phyloP scores from a whole-genome alignment of 2,329 filamentous ascomycete genomes.

The Penicillium sp. region DNA sequence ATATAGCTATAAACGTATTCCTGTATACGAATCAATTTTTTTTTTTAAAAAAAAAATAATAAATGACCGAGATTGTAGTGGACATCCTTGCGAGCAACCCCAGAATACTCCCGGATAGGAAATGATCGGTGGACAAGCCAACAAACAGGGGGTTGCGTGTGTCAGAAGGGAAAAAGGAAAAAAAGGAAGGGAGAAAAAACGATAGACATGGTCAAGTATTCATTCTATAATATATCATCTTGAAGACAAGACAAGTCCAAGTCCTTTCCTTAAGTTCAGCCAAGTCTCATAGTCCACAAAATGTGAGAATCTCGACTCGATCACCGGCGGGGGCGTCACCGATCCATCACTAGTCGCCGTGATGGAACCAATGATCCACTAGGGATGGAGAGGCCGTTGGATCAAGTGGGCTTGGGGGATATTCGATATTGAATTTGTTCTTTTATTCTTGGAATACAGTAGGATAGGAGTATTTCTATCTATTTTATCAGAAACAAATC shows the following conservation, averaged over 20 bases:
- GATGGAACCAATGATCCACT: slow-evolving; percentile 22
- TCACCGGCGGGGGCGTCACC: slow-evolving; percentile 24
- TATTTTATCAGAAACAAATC: too few species aligned
- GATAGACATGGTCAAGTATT: too few species aligned
- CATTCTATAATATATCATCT: too few species aligned
- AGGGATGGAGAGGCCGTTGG: slow-evolving; percentile 28
- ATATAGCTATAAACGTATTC: too few species aligned
- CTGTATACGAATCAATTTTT: too few species aligned
- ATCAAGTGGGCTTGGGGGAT: slow-evolving; percentile 19
- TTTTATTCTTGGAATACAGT: too few species aligned
- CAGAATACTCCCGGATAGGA: slow-evolving; percentile 19
- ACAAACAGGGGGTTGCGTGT: slow-evolving; percentile 10
- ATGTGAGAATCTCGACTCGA: slow-evolving; percentile 23
- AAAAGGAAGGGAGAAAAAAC: background rate
- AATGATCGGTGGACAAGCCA: slow-evolving; percentile 18
- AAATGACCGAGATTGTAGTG: slow-evolving; percentile 7
- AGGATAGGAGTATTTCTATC: too few species aligned
- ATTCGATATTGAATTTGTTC: too few species aligned
- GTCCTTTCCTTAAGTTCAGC: slow-evolving; percentile 10
- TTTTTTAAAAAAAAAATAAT: background rate
- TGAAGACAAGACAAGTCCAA: background rate
- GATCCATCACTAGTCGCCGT: slow-evolving; percentile 25
- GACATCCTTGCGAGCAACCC: slow-evolving; percentile 16
- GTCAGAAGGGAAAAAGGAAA: background rate
- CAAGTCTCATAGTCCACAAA: slow-evolving; percentile 9